Conservation (phyloP, 2,329 filamentous ascomycete species). For the Diplocarpon rosae region DNA sequence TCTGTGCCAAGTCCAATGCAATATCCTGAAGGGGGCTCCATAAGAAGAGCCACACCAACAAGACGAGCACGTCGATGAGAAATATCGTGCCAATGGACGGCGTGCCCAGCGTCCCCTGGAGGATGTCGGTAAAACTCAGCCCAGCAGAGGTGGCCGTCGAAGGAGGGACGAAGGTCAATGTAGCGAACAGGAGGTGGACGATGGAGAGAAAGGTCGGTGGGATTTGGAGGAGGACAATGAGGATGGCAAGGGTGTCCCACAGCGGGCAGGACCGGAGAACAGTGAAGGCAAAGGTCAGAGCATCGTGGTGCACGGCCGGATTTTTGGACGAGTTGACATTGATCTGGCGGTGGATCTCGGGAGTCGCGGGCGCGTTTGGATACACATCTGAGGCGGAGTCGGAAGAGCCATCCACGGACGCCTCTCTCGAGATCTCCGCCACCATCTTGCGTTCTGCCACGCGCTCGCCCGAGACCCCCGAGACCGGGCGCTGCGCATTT, state of each 20-base stretch:
- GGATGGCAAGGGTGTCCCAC: slow-evolving; percentile 89
- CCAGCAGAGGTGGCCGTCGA: slow-evolving; percentile 60
- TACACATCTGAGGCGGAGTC: slow-evolving; percentile 43
- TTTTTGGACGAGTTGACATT: slow-evolving; percentile 61
- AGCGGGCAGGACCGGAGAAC: slow-evolving; percentile 84
- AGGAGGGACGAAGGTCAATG: slow-evolving; percentile 83
- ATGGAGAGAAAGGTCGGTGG: slow-evolving; percentile 78
- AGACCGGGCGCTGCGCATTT: slow-evolving; percentile 20
- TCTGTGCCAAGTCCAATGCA: slow-evolving; percentile 80
- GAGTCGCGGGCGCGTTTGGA: slow-evolving; percentile 29
- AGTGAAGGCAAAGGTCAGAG: slow-evolving; percentile 68
- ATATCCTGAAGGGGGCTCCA: slow-evolving; percentile 83
- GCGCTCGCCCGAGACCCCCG: slow-evolving; percentile 17
- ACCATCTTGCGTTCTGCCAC: slow-evolving; percentile 24
- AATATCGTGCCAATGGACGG: slow-evolving; percentile 78
- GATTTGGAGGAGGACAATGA: slow-evolving; percentile 89
- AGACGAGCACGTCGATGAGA: slow-evolving; percentile 71
- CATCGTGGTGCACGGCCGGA: slow-evolving; percentile 56
- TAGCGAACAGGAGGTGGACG: slow-evolving; percentile 86
- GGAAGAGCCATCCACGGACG: slow-evolving; percentile 42
- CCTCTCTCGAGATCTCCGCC: slow-evolving; percentile 33
- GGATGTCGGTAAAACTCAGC: slow-evolving; percentile 77
- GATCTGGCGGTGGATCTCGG: slow-evolving; percentile 51
- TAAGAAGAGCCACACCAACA: slow-evolving; percentile 77
- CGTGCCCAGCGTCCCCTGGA: slow-evolving; percentile 76